Percentiles rank a stretch among this genome's conserved stretches.
These are phyloP conservation scores for Candida glucosophila DNA, from an alignment of 1,139 yeast species.

Conservation along the genomic window DNA sequence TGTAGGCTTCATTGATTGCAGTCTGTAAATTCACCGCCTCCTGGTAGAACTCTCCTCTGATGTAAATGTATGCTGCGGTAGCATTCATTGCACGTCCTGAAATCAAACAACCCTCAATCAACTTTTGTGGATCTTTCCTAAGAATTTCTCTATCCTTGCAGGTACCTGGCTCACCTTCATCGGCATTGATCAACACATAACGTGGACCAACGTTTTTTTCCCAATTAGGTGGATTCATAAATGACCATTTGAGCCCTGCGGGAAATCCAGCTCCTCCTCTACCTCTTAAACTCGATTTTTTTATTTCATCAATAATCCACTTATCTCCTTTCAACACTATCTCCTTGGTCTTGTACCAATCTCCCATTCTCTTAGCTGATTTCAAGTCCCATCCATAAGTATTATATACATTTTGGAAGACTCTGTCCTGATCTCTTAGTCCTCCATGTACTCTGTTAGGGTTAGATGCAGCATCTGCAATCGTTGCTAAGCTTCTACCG, in stretches of 20 bases:
- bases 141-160: conserved; percentile 87
- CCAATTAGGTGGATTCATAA: conserved; percentile 95
- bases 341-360: conserved; percentile 87
- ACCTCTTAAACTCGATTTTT: conserved; percentile 78
- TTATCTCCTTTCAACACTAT: conserved; percentile 72
- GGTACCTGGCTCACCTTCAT: conserved; percentile 92
- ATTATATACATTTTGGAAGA: conserved; percentile 74
- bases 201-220: conserved; percentile 80
- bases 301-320: conserved; percentile 84
- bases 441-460: conserved; percentile 67
- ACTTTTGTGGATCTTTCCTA: conserved; percentile 84
- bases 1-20: conserved; percentile 81
- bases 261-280: conserved; percentile 95
- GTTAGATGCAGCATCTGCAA: conserved; percentile 37
- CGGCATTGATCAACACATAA: conserved; percentile 81
- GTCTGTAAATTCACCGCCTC: conserved; percentile 64
- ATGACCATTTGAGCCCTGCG: conserved; percentile 83
- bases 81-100: conserved; percentile 93
- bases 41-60: conserved; percentile 81
- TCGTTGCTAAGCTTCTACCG: conserved; percentile 27
- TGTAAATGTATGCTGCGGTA: conserved; percentile 83
- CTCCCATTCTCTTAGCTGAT: conserved; percentile 72
- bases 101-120: conserved; percentile 78
- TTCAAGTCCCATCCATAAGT: conserved; percentile 69
- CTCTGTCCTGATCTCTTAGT: conserved; percentile 72